These are phyloP conservation scores for Neonothopanus nambi DNA, from an alignment of 1,284 basidiomycete species.

Conservation along the genomic window DNA sequence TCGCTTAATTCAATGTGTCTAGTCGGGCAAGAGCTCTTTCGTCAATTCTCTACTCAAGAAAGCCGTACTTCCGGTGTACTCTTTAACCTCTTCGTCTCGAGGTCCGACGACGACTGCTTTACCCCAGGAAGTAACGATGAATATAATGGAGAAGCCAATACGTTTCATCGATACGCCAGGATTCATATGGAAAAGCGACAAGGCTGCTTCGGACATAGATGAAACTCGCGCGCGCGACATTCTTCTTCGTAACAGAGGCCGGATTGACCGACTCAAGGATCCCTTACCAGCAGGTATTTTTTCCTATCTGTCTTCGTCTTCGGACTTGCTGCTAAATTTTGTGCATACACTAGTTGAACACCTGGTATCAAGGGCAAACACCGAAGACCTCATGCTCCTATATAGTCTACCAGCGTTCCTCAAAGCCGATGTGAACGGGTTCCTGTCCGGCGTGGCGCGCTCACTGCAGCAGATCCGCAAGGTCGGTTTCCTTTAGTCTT, in stretches of 20 bases:
- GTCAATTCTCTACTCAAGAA: conserved; percentile 72
- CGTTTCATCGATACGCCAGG: conserved; percentile 85
- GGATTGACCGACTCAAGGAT: conserved; percentile 89
- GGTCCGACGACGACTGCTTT: conserved; percentile 71
- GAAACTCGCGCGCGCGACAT: conserved; percentile 65
- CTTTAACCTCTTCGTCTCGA: conserved; percentile 49
- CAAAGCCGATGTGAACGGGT: conserved; percentile 70
- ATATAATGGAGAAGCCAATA: conserved; percentile 47
- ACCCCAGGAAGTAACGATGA: conserved; percentile 62
- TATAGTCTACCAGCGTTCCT: conserved; percentile 87
- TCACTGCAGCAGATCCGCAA: conserved; percentile 82
- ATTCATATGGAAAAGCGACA: conserved; percentile 56
- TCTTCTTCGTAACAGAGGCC: conserved; percentile 78
- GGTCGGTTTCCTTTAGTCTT: conserved; percentile 40
- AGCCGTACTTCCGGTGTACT: conserved; percentile 63
- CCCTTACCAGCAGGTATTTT: conserved; percentile 72
- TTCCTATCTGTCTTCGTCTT: conserved; percentile 9
- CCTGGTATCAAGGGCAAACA: conserved; percentile 72
- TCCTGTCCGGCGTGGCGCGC: conserved; percentile 84
- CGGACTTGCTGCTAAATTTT: conserved; percentile 3
- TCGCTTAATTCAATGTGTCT: not conserved
- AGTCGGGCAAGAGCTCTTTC: conserved; percentile 83
- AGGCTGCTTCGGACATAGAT: conserved; percentile 43
- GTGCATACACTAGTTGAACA: conserved; percentile 54
- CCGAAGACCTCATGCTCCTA: conserved; percentile 86